Evolutionary conservation across 306 rosid species (phyloP).

Genomic region (Castanopsis chinensis): DNA sequence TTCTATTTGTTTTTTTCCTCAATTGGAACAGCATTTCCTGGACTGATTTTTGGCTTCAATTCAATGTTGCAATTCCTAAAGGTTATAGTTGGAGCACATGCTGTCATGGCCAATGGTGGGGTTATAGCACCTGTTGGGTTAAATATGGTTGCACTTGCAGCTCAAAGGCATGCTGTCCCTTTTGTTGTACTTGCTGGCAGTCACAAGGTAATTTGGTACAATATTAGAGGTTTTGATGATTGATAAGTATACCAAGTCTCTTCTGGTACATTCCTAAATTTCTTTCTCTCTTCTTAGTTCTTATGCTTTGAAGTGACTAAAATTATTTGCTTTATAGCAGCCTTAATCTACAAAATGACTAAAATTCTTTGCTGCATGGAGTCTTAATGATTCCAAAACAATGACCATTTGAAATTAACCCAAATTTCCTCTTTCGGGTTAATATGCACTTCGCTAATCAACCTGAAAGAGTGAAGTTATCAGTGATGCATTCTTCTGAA

Average conservation of each 20-base stretch:
- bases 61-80: conserved; percentile 35
- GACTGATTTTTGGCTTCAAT: conserved; percentile 25
- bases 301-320: neutral
- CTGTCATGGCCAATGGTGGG: conserved; percentile 99
- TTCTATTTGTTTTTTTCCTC: neutral
- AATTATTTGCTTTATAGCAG: neutral
- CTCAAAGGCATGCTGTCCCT: conserved; percentile 95
- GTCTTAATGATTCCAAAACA: neutral
- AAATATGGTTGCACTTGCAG: conserved; percentile 99
- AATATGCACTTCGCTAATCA: neutral
- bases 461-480: neutral
- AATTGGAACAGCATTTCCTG: conserved; percentile 3
- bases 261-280: neutral
- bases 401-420: neutral
- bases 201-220: conserved; percentile 69
- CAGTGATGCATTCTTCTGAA: neutral
- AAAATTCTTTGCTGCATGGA: neutral
- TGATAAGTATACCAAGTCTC: neutral
- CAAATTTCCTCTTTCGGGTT: neutral
- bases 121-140: conserved; percentile 91
- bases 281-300: neutral
- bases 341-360: neutral
- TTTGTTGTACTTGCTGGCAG: conserved; percentile 98
- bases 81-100: conserved; percentile 99
- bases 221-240: neutral